Evolutionary conservation across 345 rosid genomes (phyloP).

Genomic region (Eucalyptus tenuipes): DNA sequence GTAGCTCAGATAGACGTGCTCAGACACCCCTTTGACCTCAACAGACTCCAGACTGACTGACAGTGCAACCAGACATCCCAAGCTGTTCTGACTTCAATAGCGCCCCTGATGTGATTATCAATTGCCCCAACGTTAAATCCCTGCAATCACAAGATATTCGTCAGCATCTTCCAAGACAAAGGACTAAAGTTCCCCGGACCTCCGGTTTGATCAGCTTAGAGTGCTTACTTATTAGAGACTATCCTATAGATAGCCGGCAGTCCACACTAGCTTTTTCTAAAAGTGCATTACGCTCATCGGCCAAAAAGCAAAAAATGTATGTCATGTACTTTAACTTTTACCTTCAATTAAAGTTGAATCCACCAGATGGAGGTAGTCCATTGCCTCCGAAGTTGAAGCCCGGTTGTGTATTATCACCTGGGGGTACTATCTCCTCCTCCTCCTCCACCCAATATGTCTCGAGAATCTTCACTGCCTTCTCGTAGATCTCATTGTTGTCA

Average conservation of each 20-base stretch:
- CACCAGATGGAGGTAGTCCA: slow-evolving; percentile 57
- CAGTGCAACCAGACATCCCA: neutral
- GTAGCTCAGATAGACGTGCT: neutral
- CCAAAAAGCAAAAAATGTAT: neutral
- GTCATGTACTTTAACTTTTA: neutral
- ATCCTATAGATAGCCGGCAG: neutral
- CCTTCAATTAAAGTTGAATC: slow-evolving; percentile 30
- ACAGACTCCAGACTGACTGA: neutral
- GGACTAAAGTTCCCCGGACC: neutral
- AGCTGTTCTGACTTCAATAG: neutral
- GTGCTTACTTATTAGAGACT: neutral
- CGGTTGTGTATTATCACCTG: slow-evolving; percentile 37
- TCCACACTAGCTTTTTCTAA: neutral
- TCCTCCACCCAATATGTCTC: slow-evolving; percentile 88
- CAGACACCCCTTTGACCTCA: neutral
- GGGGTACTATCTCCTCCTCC: slow-evolving; percentile 59
- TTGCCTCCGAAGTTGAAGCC: slow-evolving; percentile 63
- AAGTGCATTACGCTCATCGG: neutral
- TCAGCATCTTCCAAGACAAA: neutral
- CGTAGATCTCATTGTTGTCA: slow-evolving; percentile 75
- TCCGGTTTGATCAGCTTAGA: neutral
- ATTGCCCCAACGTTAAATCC: neutral
- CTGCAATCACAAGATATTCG: neutral
- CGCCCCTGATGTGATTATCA: neutral
- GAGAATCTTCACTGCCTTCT: slow-evolving; percentile 76